Evolutionary conservation across 2,329 filamentous ascomycete genomes (phyloP).

Genomic region (Alternaria incomplexa): DNA sequence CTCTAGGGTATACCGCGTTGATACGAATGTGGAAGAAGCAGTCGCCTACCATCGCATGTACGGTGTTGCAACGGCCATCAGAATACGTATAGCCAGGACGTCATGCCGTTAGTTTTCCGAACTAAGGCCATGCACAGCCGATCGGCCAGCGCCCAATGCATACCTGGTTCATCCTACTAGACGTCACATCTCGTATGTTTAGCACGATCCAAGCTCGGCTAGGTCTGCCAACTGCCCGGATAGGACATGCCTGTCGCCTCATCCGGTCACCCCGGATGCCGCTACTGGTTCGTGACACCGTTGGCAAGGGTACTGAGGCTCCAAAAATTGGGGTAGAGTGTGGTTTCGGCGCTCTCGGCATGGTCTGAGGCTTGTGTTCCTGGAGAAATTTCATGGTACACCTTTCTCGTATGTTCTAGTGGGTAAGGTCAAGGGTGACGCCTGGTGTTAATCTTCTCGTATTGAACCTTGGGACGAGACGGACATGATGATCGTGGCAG

Average conservation of each 20-base stretch:
- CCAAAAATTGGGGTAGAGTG: background rate
- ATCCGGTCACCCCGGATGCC: background rate
- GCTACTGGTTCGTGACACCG: background rate
- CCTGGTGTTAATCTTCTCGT: conserved; percentile 7
- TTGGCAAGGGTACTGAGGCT: background rate
- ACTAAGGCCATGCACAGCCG: background rate
- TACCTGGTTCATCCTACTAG: background rate
- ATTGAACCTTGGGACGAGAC: background rate
- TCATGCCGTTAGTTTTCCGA: background rate
- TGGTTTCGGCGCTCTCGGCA: background rate
- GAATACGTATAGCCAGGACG: background rate
- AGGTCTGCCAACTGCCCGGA: background rate
- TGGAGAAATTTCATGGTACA: background rate
- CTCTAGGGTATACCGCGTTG: background rate
- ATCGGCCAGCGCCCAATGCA: conserved; percentile 3
- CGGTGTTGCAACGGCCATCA: background rate
- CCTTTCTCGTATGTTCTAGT: background rate
- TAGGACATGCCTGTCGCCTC: background rate
- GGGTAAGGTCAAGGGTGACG: background rate
- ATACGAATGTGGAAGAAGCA: background rate
- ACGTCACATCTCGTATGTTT: conserved; percentile 12
- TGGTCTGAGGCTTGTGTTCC: background rate
- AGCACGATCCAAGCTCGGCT: background rate
- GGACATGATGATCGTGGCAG: background rate
- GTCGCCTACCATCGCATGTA: background rate